These are phyloP conservation scores for Penicillium goetzii DNA, from an alignment of 495 filamentous ascomycete genomes.

Conservation along the genomic window DNA sequence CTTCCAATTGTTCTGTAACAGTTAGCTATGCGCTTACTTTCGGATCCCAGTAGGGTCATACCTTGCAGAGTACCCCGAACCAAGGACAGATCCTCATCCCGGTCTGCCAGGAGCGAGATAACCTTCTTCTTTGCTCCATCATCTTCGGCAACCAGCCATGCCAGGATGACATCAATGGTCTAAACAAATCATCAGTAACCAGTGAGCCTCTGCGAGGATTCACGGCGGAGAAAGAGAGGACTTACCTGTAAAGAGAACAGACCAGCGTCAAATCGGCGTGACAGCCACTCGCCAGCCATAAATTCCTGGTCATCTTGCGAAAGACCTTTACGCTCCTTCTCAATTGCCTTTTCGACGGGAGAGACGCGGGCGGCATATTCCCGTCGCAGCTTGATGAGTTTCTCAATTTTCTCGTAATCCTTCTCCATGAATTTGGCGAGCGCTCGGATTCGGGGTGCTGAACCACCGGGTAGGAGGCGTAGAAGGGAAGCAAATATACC, in stretches of 20 bases:
- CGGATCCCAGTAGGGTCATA: conserved; percentile 32
- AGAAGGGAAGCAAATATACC: conserved; percentile 88
- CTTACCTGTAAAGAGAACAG: conserved; percentile 76
- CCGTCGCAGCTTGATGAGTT: conserved; percentile 68
- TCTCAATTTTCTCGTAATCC: conserved; percentile 81
- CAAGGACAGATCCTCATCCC: conserved; percentile 64
- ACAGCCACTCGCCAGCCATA: conserved; percentile 80
- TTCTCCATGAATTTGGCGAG: conserved; percentile 96
- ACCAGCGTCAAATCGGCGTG: conserved; percentile 80
- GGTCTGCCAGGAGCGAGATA: conserved; percentile 62
- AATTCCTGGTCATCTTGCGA: conserved; percentile 62
- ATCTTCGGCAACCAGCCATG: conserved; percentile 94
- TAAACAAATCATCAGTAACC: conserved; percentile 20
- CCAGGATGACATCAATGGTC: conserved; percentile 83
- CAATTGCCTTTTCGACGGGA: conserved; percentile 69
- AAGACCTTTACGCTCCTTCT: conserved; percentile 53
- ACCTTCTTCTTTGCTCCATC: conserved; percentile 74
- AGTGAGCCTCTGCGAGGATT: not conserved
- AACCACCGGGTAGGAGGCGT: conserved; percentile 76
- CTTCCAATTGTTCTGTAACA: conserved; percentile 62
- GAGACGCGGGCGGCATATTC: conserved; percentile 70
- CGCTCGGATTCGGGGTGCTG: conserved; percentile 75
- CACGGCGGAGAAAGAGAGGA: not conserved
- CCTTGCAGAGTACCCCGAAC: conserved; percentile 72
- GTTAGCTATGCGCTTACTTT: conserved; percentile 24